Percentiles rank a stretch among this genome's conserved stretches.
Conservation (phyloP, 352 stramenopile genomes). For the Pythium sp. region DNA sequence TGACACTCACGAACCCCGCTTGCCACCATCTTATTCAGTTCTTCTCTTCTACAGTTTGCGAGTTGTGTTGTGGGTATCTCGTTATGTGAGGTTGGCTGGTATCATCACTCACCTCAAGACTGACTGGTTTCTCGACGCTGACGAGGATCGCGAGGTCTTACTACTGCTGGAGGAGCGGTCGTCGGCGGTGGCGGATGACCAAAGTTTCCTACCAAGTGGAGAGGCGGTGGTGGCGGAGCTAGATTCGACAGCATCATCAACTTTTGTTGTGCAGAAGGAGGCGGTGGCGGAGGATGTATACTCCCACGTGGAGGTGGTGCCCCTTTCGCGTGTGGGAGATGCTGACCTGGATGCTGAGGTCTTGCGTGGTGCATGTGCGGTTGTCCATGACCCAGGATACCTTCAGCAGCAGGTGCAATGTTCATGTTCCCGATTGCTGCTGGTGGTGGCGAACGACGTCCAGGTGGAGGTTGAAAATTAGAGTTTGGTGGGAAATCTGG, state of each 20-base stretch:
- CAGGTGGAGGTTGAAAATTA: background rate
- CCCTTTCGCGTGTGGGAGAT: background rate
- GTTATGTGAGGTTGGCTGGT: background rate
- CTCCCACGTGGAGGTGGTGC: background rate
- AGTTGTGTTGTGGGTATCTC: background rate
- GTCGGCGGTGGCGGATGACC: background rate
- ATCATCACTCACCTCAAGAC: constrained; percentile 5
- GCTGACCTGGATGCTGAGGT: background rate
- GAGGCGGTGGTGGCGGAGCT: background rate
- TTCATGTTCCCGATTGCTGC: background rate
- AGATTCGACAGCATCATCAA: background rate
- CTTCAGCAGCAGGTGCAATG: background rate
- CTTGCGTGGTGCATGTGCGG: background rate
- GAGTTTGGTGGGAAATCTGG: constrained; percentile 1
- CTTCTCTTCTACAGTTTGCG: background rate
- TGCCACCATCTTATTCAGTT: background rate
- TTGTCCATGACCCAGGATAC: constrained; percentile 9
- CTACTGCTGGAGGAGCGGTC: background rate
- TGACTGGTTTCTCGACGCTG: constrained; percentile 16
- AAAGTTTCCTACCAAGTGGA: background rate
- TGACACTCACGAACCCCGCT: no score
- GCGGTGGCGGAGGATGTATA: background rate
- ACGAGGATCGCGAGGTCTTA: constrained; percentile 18
- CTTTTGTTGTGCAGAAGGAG: constrained; percentile 1
- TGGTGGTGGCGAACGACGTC: background rate